These are phyloP conservation scores for Podaxis rugospora DNA, from an alignment of 768 basidiomycete species.

Conservation along the genomic window DNA sequence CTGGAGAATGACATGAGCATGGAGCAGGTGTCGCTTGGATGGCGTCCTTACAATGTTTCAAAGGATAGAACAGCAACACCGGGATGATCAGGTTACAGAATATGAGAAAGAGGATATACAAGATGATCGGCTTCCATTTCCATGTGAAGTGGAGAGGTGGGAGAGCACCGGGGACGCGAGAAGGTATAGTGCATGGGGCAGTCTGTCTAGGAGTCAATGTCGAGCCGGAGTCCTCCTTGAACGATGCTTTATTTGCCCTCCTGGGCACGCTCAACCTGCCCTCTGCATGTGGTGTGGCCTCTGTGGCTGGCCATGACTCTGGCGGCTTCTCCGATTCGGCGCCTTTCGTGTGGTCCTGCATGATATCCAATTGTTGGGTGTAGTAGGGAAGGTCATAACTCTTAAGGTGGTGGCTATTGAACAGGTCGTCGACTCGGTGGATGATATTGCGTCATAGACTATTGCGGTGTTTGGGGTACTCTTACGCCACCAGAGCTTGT, in stretches of 20 bases:
- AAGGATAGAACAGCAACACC: constrained; percentile 24
- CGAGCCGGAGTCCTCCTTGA: not conserved
- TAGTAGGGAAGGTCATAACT: too few relatives aligned
- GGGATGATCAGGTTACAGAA: constrained; percentile 26
- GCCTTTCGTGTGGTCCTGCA: too few relatives aligned
- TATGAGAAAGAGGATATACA: constrained; percentile 23
- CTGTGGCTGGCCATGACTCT: too few relatives aligned
- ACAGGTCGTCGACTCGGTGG: too few relatives aligned
- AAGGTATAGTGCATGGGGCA: not conserved
- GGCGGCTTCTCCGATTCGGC: too few relatives aligned
- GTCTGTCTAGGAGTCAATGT: not conserved
- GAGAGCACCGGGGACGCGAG: not conserved
- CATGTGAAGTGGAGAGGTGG: constrained; percentile 18
- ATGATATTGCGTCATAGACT: too few relatives aligned
- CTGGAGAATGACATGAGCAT: constrained; percentile 4
- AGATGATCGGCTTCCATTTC: constrained; percentile 15
- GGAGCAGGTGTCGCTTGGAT: not conserved
- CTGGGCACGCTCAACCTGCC: too few relatives aligned
- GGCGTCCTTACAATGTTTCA: constrained; percentile 18
- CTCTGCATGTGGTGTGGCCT: too few relatives aligned
- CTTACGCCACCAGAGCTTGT: too few relatives aligned
- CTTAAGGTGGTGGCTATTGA: too few relatives aligned
- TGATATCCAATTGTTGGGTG: too few relatives aligned
- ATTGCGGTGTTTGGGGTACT: too few relatives aligned
- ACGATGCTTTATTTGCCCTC: not conserved